Conservation (phyloP, 2,329 filamentous ascomycete genomes). For the Diaporthe destruens region DNA sequence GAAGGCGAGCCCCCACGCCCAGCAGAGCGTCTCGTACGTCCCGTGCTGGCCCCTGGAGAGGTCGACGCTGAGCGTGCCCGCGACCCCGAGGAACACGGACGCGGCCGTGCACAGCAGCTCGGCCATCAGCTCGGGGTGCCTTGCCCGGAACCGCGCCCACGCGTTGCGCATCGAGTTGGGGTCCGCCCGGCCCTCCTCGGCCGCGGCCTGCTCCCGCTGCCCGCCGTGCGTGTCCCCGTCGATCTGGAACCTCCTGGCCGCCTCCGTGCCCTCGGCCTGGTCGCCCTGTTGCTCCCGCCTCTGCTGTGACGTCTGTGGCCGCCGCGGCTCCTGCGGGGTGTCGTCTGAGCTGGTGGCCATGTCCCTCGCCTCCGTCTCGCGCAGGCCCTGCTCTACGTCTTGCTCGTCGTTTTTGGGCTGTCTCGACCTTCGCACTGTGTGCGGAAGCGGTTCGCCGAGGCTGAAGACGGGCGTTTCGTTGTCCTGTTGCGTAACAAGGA, state of each 20-base stretch:
- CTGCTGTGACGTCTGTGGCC: neutral
- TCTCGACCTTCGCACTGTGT: conserved; percentile 36
- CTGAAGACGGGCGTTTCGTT: conserved; percentile 46
- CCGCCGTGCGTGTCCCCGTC: conserved; percentile 46
- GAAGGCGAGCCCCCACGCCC: conserved; percentile 50
- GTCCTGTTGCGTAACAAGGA: neutral
- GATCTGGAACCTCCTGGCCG: conserved; percentile 44
- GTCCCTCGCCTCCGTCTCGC: conserved; percentile 26
- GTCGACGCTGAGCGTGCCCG: conserved; percentile 47
- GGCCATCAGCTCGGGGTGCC: conserved; percentile 48
- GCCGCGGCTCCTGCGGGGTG: neutral
- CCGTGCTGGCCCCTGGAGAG: conserved; percentile 47
- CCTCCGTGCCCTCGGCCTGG: conserved; percentile 40
- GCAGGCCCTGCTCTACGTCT: conserved; percentile 37
- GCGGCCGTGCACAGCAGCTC: conserved; percentile 48
- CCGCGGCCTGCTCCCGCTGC: conserved; percentile 43
- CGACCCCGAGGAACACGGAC: conserved; percentile 47
- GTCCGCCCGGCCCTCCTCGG: conserved; percentile 43
- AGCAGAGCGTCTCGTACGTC: conserved; percentile 47
- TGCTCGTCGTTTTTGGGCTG: conserved; percentile 24
- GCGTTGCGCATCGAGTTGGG: conserved; percentile 47
- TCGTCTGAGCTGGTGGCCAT: neutral
- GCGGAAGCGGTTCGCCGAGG: conserved; percentile 46
- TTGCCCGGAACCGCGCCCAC: conserved; percentile 48
- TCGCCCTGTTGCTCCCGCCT: conserved; percentile 38